These are phyloP conservation scores for Paratinospora sagittata DNA, from an alignment of 164 flowering plant genomes.

Conservation along the genomic window DNA sequence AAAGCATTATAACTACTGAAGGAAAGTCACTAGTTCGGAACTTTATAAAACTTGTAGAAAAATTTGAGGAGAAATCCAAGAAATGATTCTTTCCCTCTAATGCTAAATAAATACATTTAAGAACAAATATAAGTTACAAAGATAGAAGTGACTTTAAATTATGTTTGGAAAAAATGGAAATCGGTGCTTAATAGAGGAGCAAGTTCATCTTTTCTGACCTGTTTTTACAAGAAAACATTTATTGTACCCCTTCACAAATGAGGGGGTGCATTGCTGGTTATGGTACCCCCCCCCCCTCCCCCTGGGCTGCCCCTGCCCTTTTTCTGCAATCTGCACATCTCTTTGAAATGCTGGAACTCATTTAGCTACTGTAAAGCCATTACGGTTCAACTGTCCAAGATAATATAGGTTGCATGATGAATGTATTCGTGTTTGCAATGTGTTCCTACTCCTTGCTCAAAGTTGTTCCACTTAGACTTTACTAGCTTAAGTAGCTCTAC, in stretches of 20 bases:
- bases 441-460: too few species aligned
- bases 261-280: not conserved
- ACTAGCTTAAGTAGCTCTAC: too few species aligned
- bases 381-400: not conserved
- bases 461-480: too few species aligned
- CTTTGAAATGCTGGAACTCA: not conserved
- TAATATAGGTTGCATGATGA: not conserved
- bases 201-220: not conserved
- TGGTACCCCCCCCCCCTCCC: too few species aligned
- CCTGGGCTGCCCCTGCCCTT: too few species aligned
- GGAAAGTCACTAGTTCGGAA: slow-evolving; percentile 55
- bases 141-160: not conserved
- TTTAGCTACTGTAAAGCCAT: not conserved
- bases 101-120: not conserved
- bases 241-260: not conserved
- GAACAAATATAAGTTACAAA: not conserved
- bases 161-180: not conserved
- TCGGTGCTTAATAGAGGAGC: not conserved
- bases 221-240: not conserved
- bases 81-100: not conserved
- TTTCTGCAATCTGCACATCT: not conserved
- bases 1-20: slow-evolving; percentile 61
- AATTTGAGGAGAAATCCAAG: slow-evolving; percentile 31
- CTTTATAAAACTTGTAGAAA: slow-evolving; percentile 49
- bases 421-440: not conserved